Evolutionary conservation across 1,139 yeast species (phyloP).

Genomic region (Hemisphaericaspora xylofermentans): DNA sequence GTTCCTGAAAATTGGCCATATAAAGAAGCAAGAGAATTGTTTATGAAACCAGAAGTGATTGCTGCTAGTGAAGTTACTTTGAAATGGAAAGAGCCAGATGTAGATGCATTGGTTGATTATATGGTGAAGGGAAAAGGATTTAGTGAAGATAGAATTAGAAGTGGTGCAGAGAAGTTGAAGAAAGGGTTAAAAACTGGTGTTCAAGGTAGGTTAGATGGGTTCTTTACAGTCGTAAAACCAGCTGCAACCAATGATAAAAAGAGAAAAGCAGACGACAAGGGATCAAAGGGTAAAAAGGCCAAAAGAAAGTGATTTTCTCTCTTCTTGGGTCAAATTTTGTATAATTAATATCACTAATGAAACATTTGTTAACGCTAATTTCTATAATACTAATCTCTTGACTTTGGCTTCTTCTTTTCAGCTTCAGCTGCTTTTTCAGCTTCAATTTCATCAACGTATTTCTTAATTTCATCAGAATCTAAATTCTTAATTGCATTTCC

Average conservation of each 20-base stretch:
- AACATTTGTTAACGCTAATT: too few relatives aligned
- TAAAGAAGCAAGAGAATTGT: constrained; percentile 81
- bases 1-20: constrained; percentile 96
- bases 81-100: constrained; percentile 78
- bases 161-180: constrained; percentile 81
- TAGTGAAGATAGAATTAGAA: constrained; percentile 84
- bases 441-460: constrained; percentile 80
- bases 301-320: constrained; percentile 13
- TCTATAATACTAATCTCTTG: constrained; percentile 19
- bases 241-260: constrained; percentile 21
- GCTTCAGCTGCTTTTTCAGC: constrained; percentile 89
- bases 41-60: constrained; percentile 75
- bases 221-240: constrained; percentile 65
- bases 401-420: constrained; percentile 71
- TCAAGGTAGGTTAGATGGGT: constrained; percentile 91
- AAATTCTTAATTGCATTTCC: constrained; percentile 53
- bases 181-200: constrained; percentile 84
- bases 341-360: too few relatives aligned
- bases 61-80: constrained; percentile 59
- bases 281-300: constrained; percentile 19
- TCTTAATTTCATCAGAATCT: constrained; percentile 71
- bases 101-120: constrained; percentile 70
- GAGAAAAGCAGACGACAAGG: constrained; percentile 23
- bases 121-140: constrained; percentile 81
- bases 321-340: too few relatives aligned